phyloP scores from a whole-genome alignment of 139 green algal genomes.

The Chlorella sp. region DNA sequence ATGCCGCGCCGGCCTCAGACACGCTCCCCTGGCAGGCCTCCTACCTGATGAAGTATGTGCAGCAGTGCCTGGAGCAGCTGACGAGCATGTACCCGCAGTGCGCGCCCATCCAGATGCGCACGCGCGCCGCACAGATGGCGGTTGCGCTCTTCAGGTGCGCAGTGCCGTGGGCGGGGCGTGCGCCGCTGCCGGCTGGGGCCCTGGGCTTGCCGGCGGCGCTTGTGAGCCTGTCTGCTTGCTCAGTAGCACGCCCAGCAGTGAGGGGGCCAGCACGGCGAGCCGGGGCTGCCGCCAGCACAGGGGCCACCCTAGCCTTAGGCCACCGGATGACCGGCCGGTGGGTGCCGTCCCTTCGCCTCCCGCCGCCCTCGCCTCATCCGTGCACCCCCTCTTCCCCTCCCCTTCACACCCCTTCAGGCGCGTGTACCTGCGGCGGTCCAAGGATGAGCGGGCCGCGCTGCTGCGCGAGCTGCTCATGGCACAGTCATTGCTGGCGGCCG shows the following conservation, averaged over 20 bases:
- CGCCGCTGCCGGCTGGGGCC: too few relatives aligned
- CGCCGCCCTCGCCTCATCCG: background rate
- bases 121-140: background rate
- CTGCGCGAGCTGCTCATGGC: background rate
- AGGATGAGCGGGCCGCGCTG: background rate
- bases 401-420: background rate
- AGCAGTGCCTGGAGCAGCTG: conserved; percentile 8
- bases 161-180: too few relatives aligned
- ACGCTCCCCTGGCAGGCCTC: conserved; percentile 8
- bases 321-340: too few relatives aligned
- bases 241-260: too few relatives aligned
- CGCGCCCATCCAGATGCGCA: background rate
- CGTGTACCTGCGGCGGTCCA: background rate
- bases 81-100: background rate
- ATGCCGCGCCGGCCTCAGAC: background rate
- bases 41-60: conserved; percentile 19
- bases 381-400: background rate
- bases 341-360: too few relatives aligned
- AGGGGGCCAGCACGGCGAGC: too few relatives aligned
- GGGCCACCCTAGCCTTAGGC: too few relatives aligned
- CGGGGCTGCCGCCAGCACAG: too few relatives aligned
- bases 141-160: conserved; percentile 15
- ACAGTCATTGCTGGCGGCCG: conserved; percentile 10
- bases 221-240: too few relatives aligned
- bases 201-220: too few relatives aligned